Base-by-base conservation (phyloP, 2,329 filamentous ascomycete genomes). In the Didymella keratinophila region DNA sequence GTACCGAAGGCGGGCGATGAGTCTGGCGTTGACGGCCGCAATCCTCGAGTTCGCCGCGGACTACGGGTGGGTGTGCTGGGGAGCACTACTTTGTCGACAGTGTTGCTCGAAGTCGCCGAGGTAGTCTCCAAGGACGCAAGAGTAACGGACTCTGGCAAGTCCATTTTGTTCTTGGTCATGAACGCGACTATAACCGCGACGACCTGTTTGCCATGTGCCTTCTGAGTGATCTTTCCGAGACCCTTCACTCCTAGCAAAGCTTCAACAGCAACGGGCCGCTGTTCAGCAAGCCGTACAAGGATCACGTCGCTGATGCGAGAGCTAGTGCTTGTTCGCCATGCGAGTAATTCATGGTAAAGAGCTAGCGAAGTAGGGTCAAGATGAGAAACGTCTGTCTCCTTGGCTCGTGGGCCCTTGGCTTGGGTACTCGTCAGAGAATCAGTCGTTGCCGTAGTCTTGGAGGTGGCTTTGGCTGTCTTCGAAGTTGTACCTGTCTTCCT, bases 171-270 rank as follows among this genome's bases (percentile, higher is more conserved):
- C 9, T 32, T 43, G 2, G 52, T 46, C 10, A 64, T 23, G 25
- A 69, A 73, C 1, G 56, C 44, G 3, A 58, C 52, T 6, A 75
- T 69, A 11, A 71, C 57, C 14, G 69, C 60, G 3, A 77, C 60
- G 67, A 70, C 73, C 7, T 63, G 63, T 1, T 66, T 52, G 1
- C 74, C 75, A 25, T 72, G 76, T 4, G 12, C 7, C 23, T 62
- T 67, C 21, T 65, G 51, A 34, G 60, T 45, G 8, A 61, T 50
- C 4, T 47, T 20, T 18, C 72, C 71, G 11, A 77, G 62, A 1
- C 72, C 73, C 32, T 67, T 67, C 14, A 76, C 52, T 12, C 56
- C 27, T 6, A 69, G 54, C 20, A 78, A 39, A 2, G 62, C 49
- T 1, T 62, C 58, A 8, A 63, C 54, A 14, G 64, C 50, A 1